These are phyloP conservation scores for Trichoderma semiorbis DNA, from an alignment of 2,329 filamentous ascomycete species.

Conservation along the genomic window DNA sequence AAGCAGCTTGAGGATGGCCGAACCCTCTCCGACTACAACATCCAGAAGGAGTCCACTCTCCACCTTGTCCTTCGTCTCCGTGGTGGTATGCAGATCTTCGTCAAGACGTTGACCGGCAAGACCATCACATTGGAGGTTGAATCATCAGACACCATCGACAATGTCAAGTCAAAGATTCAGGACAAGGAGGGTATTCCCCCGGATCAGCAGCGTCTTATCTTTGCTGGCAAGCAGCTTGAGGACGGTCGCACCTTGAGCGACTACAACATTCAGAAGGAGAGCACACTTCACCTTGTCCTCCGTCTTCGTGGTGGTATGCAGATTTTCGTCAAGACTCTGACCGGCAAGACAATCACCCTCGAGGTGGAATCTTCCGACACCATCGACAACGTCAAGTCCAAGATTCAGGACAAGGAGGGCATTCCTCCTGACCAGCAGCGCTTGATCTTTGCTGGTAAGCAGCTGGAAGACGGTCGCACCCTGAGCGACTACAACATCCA, in stretches of 20 bases:
- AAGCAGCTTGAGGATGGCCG: constrained; percentile 93
- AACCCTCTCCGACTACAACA: constrained; percentile 92
- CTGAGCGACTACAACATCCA: constrained; percentile 94
- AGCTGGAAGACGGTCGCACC: constrained; percentile 90
- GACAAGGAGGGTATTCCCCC: constrained; percentile 92
- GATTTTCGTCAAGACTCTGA: constrained; percentile 76
- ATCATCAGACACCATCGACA: too few relatives aligned
- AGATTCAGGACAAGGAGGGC: constrained; percentile 98
- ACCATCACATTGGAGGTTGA: too few relatives aligned
- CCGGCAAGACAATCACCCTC: too few relatives aligned
- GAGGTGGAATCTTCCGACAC: too few relatives aligned
- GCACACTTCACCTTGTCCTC: constrained; percentile 75
- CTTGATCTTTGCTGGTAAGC: constrained; percentile 93
- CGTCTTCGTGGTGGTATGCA: constrained; percentile 80
- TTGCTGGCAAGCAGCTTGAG: constrained; percentile 89
- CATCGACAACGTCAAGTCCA: constrained; percentile 94
- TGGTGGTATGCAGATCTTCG: constrained; percentile 75
- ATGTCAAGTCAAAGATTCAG: constrained; percentile 91
- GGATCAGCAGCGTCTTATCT: constrained; percentile 91
- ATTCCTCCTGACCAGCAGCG: constrained; percentile 96
- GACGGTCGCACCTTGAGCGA: constrained; percentile 87
- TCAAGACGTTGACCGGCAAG: constrained; percentile 88
- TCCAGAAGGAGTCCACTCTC: constrained; percentile 84
- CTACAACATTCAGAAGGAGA: constrained; percentile 97
- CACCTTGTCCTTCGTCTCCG: constrained; percentile 78